Evolutionary conservation across 208 protist genomes (phyloP), one percentile per base, ranked within the genome.

Genomic region (Blechomonas ayalai): DNA sequence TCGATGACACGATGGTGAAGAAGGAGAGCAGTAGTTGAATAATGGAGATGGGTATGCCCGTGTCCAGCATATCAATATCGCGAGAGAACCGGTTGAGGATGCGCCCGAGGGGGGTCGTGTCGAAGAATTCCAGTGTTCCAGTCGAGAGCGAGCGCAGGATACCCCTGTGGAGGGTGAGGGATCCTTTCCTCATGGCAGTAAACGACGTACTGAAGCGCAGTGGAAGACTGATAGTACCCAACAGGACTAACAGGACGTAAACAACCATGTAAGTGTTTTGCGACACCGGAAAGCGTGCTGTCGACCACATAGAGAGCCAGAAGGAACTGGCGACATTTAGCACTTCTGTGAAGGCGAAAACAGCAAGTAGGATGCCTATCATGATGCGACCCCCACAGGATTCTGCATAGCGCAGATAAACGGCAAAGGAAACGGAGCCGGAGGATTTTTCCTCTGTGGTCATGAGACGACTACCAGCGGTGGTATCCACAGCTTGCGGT

Each of bases 1-100:
- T 8, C 8, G 82, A 72, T 3, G 79, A 86, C 15, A 48, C 48
- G 22, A 83, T 52, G 2, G 67, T 65, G 20, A 90, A 56, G 27
- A 73, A 65, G 37, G 62, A 82, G 29, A 81, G 28, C 32, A 90
- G 52, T 23, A 80, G 29, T 49, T 81, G 80, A 4, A 88, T 64
- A 20, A 86, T 47, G 27, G 62, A 73, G 20, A 59, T 35, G 27
- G 58, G 70, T 23, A 95, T 58, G 27, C 41, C 51, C 22, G 55
- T 46, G 59, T 97, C 92, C 22, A 97, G 48, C 4, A 40, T 64
- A 31, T 63, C 58, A 9, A 95, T 74, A 44, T 98, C 96, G 29
- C 86, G 87, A 12, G 70, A 81, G 61, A 98, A 98, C 13, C 97
- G 77, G 51, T 97, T 98, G 9, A 98, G 29, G 19, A 98, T 79